Percentiles rank a stretch among this genome's conserved stretches.
Evolutionary conservation across 2,329 filamentous ascomycete genomes (phyloP).

Genomic region (Pseudocercospora fuligena): DNA sequence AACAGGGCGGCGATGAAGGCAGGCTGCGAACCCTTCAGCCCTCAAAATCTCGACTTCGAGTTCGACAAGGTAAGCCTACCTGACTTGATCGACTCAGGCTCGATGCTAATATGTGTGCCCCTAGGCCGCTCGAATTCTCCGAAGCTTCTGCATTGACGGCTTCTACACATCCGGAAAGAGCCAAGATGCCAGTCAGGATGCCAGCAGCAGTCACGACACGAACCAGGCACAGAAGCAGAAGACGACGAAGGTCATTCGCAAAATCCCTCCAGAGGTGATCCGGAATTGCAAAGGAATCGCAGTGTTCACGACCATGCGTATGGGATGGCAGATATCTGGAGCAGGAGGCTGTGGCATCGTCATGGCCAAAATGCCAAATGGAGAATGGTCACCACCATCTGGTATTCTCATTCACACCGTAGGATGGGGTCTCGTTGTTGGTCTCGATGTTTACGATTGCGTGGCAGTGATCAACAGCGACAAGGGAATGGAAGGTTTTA

Average conservation of each 20-base stretch:
- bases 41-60: conserved; percentile 16
- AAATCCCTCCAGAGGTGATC: conserved; percentile 81
- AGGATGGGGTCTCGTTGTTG: conserved; percentile 82
- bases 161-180: conserved; percentile 64
- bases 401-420: conserved; percentile 88
- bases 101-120: not conserved
- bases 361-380: conserved; percentile 79
- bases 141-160: conserved; percentile 78
- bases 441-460: conserved; percentile 92
- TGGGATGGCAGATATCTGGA: conserved; percentile 85
- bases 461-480: conserved; percentile 89
- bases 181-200: conserved; percentile 42
- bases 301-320: conserved; percentile 93
- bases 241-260: conserved; percentile 69
- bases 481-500: conserved; percentile 81
- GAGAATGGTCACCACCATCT: conserved; percentile 86
- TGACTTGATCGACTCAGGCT: not conserved
- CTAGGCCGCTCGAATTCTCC: conserved; percentile 81
- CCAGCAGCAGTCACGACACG: too few relatives aligned
- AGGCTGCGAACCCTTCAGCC: conserved; percentile 61
- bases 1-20: conserved; percentile 80
- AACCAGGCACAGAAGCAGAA: too few relatives aligned
- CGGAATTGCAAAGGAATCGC: conserved; percentile 85
- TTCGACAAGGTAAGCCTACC: conserved; percentile 6
- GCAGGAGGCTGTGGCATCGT: conserved; percentile 87